Conservation (phyloP, 192 early-diverging fungal species). For the Obelidium mucronatum region DNA sequence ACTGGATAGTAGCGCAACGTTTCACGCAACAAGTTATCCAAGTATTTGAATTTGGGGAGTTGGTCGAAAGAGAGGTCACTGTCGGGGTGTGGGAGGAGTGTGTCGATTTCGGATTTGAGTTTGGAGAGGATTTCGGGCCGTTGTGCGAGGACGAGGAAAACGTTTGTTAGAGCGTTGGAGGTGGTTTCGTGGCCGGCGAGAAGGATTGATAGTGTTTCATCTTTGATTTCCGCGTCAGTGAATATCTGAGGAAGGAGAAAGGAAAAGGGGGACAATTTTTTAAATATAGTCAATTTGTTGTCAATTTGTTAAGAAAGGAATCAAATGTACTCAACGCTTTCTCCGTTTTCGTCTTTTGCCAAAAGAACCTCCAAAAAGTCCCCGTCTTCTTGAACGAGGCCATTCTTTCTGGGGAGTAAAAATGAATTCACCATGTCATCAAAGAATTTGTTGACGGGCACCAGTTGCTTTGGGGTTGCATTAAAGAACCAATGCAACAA, state of each 20-base stretch:
- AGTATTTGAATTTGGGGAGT: constrained; percentile 7
- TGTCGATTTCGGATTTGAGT: background rate
- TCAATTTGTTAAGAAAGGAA: too few relatives aligned
- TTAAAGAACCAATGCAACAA: background rate
- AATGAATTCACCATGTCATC: background rate
- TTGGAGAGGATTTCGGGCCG: constrained; percentile 29
- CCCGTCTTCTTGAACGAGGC: background rate
- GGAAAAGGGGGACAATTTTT: too few relatives aligned
- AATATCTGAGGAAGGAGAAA: constrained; percentile 16
- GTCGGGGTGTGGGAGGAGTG: background rate
- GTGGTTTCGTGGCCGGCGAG: constrained; percentile 65
- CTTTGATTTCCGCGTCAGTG: constrained; percentile 44
- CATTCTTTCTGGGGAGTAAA: background rate
- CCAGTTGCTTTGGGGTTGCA: background rate
- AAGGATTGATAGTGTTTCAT: constrained; percentile 54
- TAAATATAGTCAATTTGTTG: too few relatives aligned
- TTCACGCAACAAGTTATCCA: constrained; percentile 21
- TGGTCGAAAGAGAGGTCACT: background rate
- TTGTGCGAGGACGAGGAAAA: constrained; percentile 44
- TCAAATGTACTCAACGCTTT: too few relatives aligned
- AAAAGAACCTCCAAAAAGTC: background rate
- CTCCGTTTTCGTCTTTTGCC: background rate
- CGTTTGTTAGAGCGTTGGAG: constrained; percentile 55
- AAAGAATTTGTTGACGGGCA: background rate
- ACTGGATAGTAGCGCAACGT: constrained; percentile 14